These are phyloP conservation scores for Ceratocystis smalleyi DNA, from an alignment of 2,329 filamentous ascomycete species.

Conservation along the genomic window DNA sequence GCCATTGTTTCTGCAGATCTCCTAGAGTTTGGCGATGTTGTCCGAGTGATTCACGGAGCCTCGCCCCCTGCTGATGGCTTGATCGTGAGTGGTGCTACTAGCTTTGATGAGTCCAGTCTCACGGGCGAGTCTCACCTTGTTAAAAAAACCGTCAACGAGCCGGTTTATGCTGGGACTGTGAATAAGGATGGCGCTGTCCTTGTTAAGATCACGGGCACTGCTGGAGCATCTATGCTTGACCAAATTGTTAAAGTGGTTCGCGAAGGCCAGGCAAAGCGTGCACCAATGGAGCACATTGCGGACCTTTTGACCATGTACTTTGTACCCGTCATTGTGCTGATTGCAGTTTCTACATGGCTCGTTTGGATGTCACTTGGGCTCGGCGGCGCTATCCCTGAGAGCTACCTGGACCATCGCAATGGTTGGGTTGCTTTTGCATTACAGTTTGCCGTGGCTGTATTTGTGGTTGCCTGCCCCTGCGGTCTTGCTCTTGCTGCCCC, in stretches of 20 bases:
- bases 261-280: slow-evolving; percentile 60
- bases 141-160: slow-evolving; percentile 45
- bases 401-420: slow-evolving; percentile 43
- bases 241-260: slow-evolving; percentile 63
- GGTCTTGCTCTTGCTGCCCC: slow-evolving; percentile 73
- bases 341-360: slow-evolving; percentile 56
- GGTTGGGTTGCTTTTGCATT: slow-evolving; percentile 60
- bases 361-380: slow-evolving; percentile 53
- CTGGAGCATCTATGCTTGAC: slow-evolving; percentile 61
- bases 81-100: slow-evolving; percentile 45
- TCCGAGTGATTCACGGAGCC: slow-evolving; percentile 60
- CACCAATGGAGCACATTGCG: slow-evolving; percentile 60
- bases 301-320: slow-evolving; percentile 62
- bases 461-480: slow-evolving; percentile 75
- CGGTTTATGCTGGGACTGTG: slow-evolving; percentile 57
- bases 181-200: slow-evolving; percentile 52
- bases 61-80: slow-evolving; percentile 75
- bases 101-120: slow-evolving; percentile 80
- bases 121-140: slow-evolving; percentile 62
- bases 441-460: slow-evolving; percentile 72
- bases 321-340: slow-evolving; percentile 53
- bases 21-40: slow-evolving; percentile 57
- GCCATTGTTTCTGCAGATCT: slow-evolving; percentile 44
- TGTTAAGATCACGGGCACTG: slow-evolving; percentile 46
- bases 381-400: slow-evolving; percentile 38